Conservation (phyloP, 83 land plant genomes). For the Picea abies region DNA sequence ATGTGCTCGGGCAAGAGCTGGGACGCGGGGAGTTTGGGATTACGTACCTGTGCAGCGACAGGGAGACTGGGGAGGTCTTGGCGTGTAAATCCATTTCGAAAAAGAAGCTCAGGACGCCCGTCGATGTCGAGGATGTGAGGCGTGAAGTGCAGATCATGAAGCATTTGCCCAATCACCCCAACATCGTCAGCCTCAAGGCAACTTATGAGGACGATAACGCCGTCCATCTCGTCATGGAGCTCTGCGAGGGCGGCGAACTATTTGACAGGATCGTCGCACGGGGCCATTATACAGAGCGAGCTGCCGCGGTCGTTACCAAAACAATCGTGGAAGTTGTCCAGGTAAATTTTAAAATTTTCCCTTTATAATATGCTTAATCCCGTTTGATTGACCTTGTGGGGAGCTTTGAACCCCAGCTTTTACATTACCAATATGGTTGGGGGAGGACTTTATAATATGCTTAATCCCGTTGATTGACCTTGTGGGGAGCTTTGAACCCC, state of each 20-base stretch:
- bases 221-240: constrained; percentile 66
- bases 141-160: constrained; percentile 67
- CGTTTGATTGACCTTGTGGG: no score
- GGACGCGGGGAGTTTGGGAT: constrained; percentile 66
- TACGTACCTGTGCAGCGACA: constrained; percentile 54
- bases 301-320: constrained; percentile 50
- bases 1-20: constrained; percentile 54
- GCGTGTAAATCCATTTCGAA: constrained; percentile 67
- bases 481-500: no score
- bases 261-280: constrained; percentile 62
- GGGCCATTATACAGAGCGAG: constrained; percentile 67
- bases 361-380: no score
- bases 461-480: no score
- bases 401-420: no score
- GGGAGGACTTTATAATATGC: no score
- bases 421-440: no score
- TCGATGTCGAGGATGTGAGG: constrained; percentile 64
- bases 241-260: constrained; percentile 63
- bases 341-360: constrained; percentile 15
- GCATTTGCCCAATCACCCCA: constrained; percentile 55
- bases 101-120: constrained; percentile 56
- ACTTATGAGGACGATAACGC: constrained; percentile 63
- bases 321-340: constrained; percentile 73
- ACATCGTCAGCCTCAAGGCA: constrained; percentile 49
- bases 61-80: constrained; percentile 20